Conservation (phyloP, 441 rosid genomes). For the Pelargonium myrrhifolium region DNA sequence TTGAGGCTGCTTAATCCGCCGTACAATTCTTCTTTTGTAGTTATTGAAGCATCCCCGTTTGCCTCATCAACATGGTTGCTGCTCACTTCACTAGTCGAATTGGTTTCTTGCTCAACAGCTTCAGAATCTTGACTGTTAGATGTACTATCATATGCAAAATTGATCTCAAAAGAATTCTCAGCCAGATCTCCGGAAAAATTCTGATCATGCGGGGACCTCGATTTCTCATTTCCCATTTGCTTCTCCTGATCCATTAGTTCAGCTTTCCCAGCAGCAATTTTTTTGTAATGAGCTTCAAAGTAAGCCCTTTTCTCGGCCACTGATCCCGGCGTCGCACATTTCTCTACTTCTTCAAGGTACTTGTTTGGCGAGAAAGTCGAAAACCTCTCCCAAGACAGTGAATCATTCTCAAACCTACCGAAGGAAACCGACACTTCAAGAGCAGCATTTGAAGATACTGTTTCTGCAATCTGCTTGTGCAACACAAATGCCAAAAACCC, state of each 20-base stretch:
- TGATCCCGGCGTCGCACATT: conserved; percentile 93
- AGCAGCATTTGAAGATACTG: conserved; percentile 39
- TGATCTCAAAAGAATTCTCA: conserved; percentile 14
- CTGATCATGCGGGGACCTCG: conserved; percentile 20
- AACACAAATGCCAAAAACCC: conserved; percentile 24
- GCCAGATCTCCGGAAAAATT: conserved; percentile 28
- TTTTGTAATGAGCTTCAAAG: conserved; percentile 94
- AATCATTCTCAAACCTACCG: conserved; percentile 90
- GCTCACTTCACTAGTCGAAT: conserved; percentile 25
- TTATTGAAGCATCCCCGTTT: conserved; percentile 30
- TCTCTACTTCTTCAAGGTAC: conserved; percentile 93
- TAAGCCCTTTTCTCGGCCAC: conserved; percentile 91
- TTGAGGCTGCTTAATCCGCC: conserved; percentile 15
- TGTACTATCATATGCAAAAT: conserved; percentile 18
- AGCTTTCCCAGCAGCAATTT: conserved; percentile 78
- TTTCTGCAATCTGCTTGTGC: conserved; percentile 42
- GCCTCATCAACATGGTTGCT: conserved; percentile 20
- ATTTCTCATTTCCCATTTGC: conserved; percentile 33
- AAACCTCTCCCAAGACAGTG: conserved; percentile 95
- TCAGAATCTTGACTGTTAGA: conserved; percentile 26
- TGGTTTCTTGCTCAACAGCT: conserved; percentile 34
- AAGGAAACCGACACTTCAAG: conserved; percentile 80
- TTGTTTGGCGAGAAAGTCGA: conserved; percentile 90
- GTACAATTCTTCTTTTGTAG: conserved; percentile 29
- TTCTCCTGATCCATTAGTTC: conserved; percentile 67